phyloP scores from a whole-genome alignment of 2,329 filamentous ascomycete genomes.

The Curvularia lunata region DNA sequence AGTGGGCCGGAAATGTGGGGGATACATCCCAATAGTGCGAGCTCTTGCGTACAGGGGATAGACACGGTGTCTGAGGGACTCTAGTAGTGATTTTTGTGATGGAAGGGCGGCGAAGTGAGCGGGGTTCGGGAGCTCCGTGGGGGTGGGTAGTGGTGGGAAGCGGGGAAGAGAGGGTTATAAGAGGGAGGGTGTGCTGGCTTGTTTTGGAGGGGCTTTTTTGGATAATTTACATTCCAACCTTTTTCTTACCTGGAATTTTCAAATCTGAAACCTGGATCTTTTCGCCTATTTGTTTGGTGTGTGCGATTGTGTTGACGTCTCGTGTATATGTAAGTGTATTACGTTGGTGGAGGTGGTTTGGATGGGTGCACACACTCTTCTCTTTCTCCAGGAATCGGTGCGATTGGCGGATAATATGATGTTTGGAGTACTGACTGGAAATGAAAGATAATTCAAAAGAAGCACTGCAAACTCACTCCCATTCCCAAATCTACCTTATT shows the following conservation, averaged over 20 bases:
- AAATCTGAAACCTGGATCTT: background rate
- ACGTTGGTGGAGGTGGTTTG: background rate
- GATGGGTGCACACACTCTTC: background rate
- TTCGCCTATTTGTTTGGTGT: background rate
- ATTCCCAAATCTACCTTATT: background rate
- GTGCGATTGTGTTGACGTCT: background rate
- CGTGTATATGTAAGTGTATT: background rate
- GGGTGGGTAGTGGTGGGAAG: constrained; percentile 16
- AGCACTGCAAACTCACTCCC: background rate
- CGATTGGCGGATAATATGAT: background rate
- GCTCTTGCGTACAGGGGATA: background rate
- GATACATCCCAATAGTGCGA: background rate
- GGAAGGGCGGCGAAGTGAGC: background rate
- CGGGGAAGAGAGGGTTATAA: constrained; percentile 34
- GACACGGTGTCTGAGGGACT: too few relatives aligned
- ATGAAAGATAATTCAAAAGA: background rate
- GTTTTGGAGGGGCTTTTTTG: constrained; percentile 10
- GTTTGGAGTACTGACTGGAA: background rate
- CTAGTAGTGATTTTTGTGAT: background rate
- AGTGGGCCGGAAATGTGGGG: constrained; percentile 8
- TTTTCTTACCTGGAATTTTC: background rate
- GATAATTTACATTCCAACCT: background rate
- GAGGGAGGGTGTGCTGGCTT: constrained; percentile 13
- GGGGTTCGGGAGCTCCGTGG: constrained; percentile 3
- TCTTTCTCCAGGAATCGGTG: background rate